phyloP scores from a whole-genome alignment of 2,329 filamentous ascomycete species.

The Alternaria gaisen region DNA sequence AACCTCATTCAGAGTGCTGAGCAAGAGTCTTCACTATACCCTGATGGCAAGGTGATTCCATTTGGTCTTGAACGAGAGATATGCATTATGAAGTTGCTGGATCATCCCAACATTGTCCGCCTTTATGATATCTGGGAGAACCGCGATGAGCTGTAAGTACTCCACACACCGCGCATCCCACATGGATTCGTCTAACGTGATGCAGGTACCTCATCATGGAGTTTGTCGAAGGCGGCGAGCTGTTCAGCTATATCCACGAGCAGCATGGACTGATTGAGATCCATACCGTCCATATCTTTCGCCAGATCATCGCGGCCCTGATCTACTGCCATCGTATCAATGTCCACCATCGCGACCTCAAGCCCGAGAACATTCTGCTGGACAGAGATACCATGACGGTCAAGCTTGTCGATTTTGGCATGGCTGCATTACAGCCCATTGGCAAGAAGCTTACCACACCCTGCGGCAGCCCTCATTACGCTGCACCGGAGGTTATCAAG shows the following conservation, averaged over 20 bases:
- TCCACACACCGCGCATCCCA: background rate
- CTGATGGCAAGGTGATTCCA: conserved; percentile 75
- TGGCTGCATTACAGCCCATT: conserved; percentile 89
- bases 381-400: conserved; percentile 74
- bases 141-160: conserved; percentile 83
- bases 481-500: conserved; percentile 88
- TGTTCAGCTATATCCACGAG: conserved; percentile 85
- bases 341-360: conserved; percentile 95
- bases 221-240: conserved; percentile 83
- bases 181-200: conserved; percentile 21
- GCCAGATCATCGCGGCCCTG: conserved; percentile 91
- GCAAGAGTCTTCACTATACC: conserved; percentile 60
- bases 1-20: conserved; percentile 80
- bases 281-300: conserved; percentile 83
- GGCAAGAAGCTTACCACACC: conserved; percentile 84
- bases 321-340: conserved; percentile 94
- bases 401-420: conserved; percentile 97
- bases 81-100: conserved; percentile 94
- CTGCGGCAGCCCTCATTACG: conserved; percentile 96
- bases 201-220: conserved; percentile 91
- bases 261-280: conserved; percentile 79
- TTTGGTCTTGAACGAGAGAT: conserved; percentile 93
- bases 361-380: conserved; percentile 95
- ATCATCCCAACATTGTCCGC: conserved; percentile 93
- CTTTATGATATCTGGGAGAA: conserved; percentile 99